Percentiles rank a stretch among this genome's conserved stretches.
These are phyloP conservation scores for Luvunga scandens DNA, from an alignment of 345 rosid species.

Conservation along the genomic window DNA sequence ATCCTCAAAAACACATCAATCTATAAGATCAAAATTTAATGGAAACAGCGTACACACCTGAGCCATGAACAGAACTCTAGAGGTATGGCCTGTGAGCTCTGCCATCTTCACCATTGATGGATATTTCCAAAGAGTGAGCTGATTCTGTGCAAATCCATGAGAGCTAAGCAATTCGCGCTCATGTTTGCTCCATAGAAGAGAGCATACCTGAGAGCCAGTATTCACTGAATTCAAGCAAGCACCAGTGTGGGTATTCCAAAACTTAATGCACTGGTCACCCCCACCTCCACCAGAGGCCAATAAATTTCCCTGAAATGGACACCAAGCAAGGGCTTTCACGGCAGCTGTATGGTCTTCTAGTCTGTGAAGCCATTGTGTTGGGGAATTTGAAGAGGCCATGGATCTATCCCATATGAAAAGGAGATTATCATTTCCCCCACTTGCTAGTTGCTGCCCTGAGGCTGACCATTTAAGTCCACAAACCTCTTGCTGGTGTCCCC, in stretches of 20 bases:
- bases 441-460: constrained; percentile 43
- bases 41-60: constrained; percentile 17
- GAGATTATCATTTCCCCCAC: constrained; percentile 47
- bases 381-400: constrained; percentile 23
- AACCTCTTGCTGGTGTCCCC: constrained; percentile 39
- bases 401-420: constrained; percentile 44
- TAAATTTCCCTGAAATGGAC: constrained; percentile 42
- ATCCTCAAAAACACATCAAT: neutral
- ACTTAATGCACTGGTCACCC: constrained; percentile 31
- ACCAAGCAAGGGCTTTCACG: constrained; percentile 50
- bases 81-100: constrained; percentile 41
- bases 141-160: constrained; percentile 35
- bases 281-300: constrained; percentile 42
- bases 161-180: constrained; percentile 45
- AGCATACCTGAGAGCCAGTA: constrained; percentile 40
- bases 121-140: constrained; percentile 43
- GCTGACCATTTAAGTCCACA: constrained; percentile 49
- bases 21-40: neutral
- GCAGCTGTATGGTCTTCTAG: constrained; percentile 37
- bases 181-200: constrained; percentile 40
- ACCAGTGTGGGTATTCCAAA: constrained; percentile 41
- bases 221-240: constrained; percentile 37
- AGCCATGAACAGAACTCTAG: constrained; percentile 44
- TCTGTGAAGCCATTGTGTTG: constrained; percentile 43
- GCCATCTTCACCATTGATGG: constrained; percentile 43